Conservation (phyloP, 148 eudicot genomes). For the Nyssa sinensis region DNA sequence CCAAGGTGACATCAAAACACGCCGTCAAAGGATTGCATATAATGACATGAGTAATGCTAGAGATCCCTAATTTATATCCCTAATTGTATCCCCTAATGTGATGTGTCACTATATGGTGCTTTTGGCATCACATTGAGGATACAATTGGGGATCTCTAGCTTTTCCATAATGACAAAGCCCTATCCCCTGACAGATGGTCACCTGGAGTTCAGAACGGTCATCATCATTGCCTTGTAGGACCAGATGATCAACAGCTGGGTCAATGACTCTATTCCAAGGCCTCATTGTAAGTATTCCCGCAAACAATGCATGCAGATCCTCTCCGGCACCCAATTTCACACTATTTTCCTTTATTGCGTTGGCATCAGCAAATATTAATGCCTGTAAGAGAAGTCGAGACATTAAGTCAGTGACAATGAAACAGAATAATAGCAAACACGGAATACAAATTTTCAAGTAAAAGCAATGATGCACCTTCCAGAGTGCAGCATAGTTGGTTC, state of each 20-base stretch:
- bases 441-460: slow-evolving; percentile 5
- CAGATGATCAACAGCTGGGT: slow-evolving; percentile 88
- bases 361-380: slow-evolving; percentile 81
- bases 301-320: slow-evolving; percentile 83
- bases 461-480: slow-evolving; percentile 67
- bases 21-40: neutral
- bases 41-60: no score
- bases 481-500: slow-evolving; percentile 85
- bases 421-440: neutral
- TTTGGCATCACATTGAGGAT: no score
- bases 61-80: no score
- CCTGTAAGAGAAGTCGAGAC: slow-evolving; percentile 43
- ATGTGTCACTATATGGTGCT: no score
- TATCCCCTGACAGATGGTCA: slow-evolving; percentile 18
- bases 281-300: slow-evolving; percentile 95
- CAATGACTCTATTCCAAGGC: slow-evolving; percentile 90
- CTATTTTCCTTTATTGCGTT: slow-evolving; percentile 76
- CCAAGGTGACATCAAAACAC: neutral
- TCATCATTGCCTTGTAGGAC: slow-evolving; percentile 65
- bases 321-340: slow-evolving; percentile 90
- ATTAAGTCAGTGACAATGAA: neutral
- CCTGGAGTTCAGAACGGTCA: slow-evolving; percentile 89
- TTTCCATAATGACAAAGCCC: neutral
- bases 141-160: no score
- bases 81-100: no score